phyloP scores from a whole-genome alignment of 75 land plant genomes.

The Chamaecyparis obtusa region DNA sequence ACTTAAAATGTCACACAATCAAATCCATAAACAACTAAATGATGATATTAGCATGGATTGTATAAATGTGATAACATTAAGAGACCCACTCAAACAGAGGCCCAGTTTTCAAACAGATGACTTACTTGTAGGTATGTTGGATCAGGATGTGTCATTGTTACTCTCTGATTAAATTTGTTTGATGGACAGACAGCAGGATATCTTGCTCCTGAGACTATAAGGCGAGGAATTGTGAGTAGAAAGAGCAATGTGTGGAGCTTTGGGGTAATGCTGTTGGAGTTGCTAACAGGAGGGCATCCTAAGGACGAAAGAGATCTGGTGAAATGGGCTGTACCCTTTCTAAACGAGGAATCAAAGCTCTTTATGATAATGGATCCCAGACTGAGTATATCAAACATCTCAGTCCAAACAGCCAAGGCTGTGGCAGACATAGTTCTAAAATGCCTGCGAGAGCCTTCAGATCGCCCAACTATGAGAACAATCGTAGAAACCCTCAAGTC shows the following conservation, averaged over 20 bases:
- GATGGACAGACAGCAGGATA: constrained; percentile 21
- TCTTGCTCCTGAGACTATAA: constrained; percentile 24
- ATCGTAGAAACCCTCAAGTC: constrained; percentile 22
- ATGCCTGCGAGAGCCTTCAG: constrained; percentile 28
- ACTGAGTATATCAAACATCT: constrained; percentile 15
- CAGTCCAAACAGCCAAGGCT: constrained; percentile 13
- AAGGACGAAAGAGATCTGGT: constrained; percentile 23
- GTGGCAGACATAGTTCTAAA: constrained; percentile 25
- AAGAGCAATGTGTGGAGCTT: constrained; percentile 60
- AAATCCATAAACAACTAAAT: too few relatives aligned
- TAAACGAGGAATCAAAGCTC: constrained; percentile 27
- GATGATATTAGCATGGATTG: too few relatives aligned
- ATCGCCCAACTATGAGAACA: constrained; percentile 31
- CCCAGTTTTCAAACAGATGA: too few relatives aligned
- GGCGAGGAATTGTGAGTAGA: background rate
- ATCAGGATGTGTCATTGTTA: too few relatives aligned
- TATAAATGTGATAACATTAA: too few relatives aligned
- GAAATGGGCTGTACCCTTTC: constrained; percentile 27
- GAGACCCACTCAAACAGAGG: too few relatives aligned
- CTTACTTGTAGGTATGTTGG: background rate
- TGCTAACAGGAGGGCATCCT: constrained; percentile 34
- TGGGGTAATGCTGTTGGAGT: constrained; percentile 38
- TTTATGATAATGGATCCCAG: constrained; percentile 24
- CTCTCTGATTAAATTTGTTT: background rate
- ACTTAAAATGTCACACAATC: too few relatives aligned